These are phyloP conservation scores for Amylostereum areolatum DNA, from an alignment of 1,284 basidiomycete genomes.

Conservation along the genomic window DNA sequence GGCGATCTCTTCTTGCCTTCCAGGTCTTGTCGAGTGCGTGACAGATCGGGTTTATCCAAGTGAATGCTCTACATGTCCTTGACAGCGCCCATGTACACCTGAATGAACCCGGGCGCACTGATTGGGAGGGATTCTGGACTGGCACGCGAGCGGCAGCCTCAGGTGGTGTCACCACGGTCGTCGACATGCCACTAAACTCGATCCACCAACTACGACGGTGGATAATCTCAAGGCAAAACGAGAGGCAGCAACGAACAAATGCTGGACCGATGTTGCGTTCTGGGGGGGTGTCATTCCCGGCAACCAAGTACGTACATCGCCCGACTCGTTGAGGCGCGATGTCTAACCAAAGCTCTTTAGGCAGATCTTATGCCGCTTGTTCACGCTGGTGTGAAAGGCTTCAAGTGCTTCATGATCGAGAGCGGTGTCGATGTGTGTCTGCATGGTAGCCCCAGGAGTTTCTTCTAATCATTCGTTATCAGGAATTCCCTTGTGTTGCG, in stretches of 20 bases:
- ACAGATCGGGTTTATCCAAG: neutral
- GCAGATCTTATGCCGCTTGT: conserved; percentile 62
- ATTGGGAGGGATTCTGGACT: conserved; percentile 92
- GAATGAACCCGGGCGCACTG: conserved; percentile 87
- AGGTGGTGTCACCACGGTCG: conserved; percentile 86
- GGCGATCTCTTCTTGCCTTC: conserved; percentile 63
- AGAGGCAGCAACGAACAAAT: conserved; percentile 64
- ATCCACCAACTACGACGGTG: conserved; percentile 87
- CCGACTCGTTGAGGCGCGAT: neutral
- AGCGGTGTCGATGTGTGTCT: conserved; percentile 84
- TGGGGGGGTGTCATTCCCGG: conserved; percentile 93
- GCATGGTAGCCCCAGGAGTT: conserved; percentile 25
- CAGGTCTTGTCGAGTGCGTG: conserved; percentile 81
- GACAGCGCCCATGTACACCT: conserved; percentile 85
- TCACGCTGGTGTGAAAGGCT: conserved; percentile 79
- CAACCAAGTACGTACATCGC: conserved; percentile 56
- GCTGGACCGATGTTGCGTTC: conserved; percentile 84
- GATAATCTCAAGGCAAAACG: conserved; percentile 68
- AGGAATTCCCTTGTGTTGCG: conserved; percentile 88
- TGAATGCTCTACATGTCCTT: neutral
- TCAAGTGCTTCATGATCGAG: conserved; percentile 93
- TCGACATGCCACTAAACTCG: conserved; percentile 96
- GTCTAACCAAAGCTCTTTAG: conserved; percentile 28
- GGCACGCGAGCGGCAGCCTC: conserved; percentile 85
- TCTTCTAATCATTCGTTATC: conserved; percentile 3